Evolutionary conservation across 1,284 basidiomycete species (phyloP), one percentile per base, ranked within the genome.

Genomic region (Irpex lacteus): DNA sequence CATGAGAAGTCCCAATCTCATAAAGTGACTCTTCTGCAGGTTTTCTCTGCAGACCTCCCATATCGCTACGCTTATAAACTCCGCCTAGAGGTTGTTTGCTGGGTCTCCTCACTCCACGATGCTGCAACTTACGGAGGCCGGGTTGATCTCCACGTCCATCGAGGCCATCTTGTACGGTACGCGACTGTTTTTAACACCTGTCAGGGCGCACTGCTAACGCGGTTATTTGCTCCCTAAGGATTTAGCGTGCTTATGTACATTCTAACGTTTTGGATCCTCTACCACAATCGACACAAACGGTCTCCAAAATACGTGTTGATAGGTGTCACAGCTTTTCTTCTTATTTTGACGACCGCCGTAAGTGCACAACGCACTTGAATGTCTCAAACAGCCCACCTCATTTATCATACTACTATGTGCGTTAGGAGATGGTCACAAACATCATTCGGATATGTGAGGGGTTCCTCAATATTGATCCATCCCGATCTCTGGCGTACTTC

Each of bases 131-230:
- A 63, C 60, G 8, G 71, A 64, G 38, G 71, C 70, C 8, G 67
- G 66, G 6, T 67, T 74, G 50, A 60, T 73, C 54, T 71, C 73
- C 15, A 73, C 70, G 2, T 64, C 67, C 26, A 32, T 73, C 5
- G 72, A 74, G 63, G 71, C 63, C 15, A 67, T 73, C 21, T 67
- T 74, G 34, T 73, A 71, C 59, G 73, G 72, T 72, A 34, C 38
- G 70, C 59, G n/a, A 8, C 15, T 38, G 49, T 26, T 36, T 7
- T 15, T 40, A n/a, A 26, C 32, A 34, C 32, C 32, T 34, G 6
- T 34, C 50, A 53, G 2, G 2, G 8, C 50, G 15, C 19, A 26
- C 19, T 18, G n/a, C 0, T 18, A 19, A 53, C 0, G 7, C 37
- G 36, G 37, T 36, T 57, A 34, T 34, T 38, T 15, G n/a, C 5